Evolutionary conservation across 257 asterid genomes (phyloP), one percentile per base, ranked within the genome.

Genomic region (Hygrophila difformis): DNA sequence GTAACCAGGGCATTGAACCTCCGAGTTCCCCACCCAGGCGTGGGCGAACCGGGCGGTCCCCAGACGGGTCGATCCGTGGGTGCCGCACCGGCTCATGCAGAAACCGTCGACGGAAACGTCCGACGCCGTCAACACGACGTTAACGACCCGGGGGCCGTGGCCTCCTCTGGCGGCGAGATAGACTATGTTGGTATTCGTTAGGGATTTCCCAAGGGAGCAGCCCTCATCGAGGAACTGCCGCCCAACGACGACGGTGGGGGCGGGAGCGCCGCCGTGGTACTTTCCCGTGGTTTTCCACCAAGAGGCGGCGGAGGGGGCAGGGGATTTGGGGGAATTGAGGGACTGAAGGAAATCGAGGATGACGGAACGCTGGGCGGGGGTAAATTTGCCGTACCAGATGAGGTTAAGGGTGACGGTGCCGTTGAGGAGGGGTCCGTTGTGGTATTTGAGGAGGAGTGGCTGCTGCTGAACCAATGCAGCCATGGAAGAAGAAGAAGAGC

Each of bases 11-110:
- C 94, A 86, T 57, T 75, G 81, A 1, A 55, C 59, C 61, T 64
- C 96, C 40, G 96, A 65, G 66, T 87, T 77, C 0, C 97, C 97
- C 1, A 87, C 93, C 97, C 97, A 87, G 2, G 92, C 95, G 62
- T 77, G 80, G 0, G 82, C 74, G 22, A 71, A 71, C 2, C 93
- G 87, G n/a, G 62, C 38, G 37, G 66, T 9, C 0, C 81, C 85
- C 31, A 8, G 31, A 0, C 71, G 77, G 20, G 75, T 72, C 7
- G 88, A 70, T 2, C 91, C 94, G 72, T 87, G 97, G 41, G 71
- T 58, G 1, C 94, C 94, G 48, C 97, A 87, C 38, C 91, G 49
- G 44, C 55, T 76, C 84, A 55, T 72, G 18, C 97, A 83, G 33
- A 87, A 87, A 0, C 94, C 87, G 19, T 53, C 56, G 6, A 87